A percentile compares a stretch with the other conserved stretches of the same genome.
phyloP scores from a whole-genome alignment of 2,329 filamentous ascomycete genomes.

The Microsporum ferrugineum region DNA sequence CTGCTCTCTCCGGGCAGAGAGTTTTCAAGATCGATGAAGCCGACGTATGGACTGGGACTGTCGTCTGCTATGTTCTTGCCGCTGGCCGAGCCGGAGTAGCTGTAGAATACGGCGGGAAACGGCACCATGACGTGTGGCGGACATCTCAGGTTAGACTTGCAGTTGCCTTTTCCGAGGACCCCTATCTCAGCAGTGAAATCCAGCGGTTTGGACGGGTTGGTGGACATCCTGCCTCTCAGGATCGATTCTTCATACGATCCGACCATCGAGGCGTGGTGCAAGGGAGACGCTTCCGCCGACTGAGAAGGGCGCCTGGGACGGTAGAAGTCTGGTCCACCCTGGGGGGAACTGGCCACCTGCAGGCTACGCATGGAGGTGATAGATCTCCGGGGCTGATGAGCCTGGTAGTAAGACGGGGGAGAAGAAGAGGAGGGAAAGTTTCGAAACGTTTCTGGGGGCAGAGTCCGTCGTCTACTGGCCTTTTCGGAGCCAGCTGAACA shows the following conservation, averaged over 20 bases:
- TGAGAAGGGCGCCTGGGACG: slow-evolving; percentile 53
- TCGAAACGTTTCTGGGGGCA: slow-evolving; percentile 52
- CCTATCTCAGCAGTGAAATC: slow-evolving; percentile 93
- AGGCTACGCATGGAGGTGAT: slow-evolving; percentile 50
- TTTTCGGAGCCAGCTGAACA: slow-evolving; percentile 35
- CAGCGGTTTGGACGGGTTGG: slow-evolving; percentile 79
- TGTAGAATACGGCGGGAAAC: slow-evolving; percentile 94
- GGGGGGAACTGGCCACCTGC: slow-evolving; percentile 38
- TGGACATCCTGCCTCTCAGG: slow-evolving; percentile 89
- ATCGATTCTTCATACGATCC: slow-evolving; percentile 98
- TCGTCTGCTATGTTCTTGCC: slow-evolving; percentile 59
- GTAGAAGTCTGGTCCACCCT: slow-evolving; percentile 14
- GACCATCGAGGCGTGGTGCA: slow-evolving; percentile 89
- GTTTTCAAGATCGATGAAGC: slow-evolving; percentile 81
- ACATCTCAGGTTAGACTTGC: slow-evolving; percentile 72
- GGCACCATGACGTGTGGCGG: slow-evolving; percentile 81
- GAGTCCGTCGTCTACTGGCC: slow-evolving; percentile 55
- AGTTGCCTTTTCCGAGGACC: slow-evolving; percentile 78
- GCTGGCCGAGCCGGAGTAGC: slow-evolving; percentile 59
- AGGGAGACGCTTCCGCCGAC: slow-evolving; percentile 59
- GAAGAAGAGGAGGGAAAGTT: slow-evolving; percentile 36
- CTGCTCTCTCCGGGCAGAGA: slow-evolving; percentile 47
- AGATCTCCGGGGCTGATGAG: slow-evolving; percentile 67
- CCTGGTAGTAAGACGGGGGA: slow-evolving; percentile 54
- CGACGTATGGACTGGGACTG: slow-evolving; percentile 90